phyloP scores from a whole-genome alignment of 1,284 basidiomycete species.

The Cryptococcus sp. region DNA sequence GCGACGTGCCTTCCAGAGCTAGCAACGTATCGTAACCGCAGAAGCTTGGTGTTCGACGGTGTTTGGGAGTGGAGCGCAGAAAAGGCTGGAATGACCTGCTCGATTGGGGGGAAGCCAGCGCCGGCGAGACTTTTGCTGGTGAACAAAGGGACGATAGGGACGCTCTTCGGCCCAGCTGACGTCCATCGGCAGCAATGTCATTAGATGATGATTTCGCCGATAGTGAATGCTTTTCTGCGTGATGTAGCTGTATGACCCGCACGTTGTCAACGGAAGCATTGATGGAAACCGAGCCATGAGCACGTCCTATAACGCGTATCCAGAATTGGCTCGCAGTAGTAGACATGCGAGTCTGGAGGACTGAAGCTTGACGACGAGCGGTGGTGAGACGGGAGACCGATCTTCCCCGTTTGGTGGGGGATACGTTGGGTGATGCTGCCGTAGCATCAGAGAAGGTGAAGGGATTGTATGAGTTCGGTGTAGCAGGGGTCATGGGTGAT shows the following conservation, averaged over 20 bases:
- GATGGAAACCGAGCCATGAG: constrained; percentile 39
- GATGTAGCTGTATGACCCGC: constrained; percentile 32
- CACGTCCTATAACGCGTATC: constrained; percentile 39
- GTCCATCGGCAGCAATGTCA: not conserved
- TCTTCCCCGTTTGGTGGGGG: constrained; percentile 7
- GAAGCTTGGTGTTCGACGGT: constrained; percentile 6
- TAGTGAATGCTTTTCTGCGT: not conserved
- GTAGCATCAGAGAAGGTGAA: constrained; percentile 17
- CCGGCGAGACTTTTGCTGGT: not conserved
- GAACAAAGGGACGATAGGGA: constrained; percentile 7
- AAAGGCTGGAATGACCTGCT: not conserved
- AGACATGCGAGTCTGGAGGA: constrained; percentile 26
- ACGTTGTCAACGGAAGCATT: constrained; percentile 27
- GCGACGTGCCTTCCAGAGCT: constrained; percentile 26
- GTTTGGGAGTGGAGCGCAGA: not conserved
- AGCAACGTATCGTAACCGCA: constrained; percentile 28
- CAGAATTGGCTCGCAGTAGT: constrained; percentile 34
- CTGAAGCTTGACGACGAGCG: constrained; percentile 26
- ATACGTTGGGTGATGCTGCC: not conserved
- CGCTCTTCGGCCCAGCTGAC: not conserved
- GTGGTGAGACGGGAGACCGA: constrained; percentile 19
- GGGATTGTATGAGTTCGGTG: constrained; percentile 18
- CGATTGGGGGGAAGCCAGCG: too few relatives aligned
- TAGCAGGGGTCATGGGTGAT: not conserved
- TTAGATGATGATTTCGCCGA: constrained; percentile 15